Evolutionary conservation across 495 filamentous ascomycete species (phyloP), one percentile per base, ranked within the genome.

Genomic region (Pseudevernia furfuracea): DNA sequence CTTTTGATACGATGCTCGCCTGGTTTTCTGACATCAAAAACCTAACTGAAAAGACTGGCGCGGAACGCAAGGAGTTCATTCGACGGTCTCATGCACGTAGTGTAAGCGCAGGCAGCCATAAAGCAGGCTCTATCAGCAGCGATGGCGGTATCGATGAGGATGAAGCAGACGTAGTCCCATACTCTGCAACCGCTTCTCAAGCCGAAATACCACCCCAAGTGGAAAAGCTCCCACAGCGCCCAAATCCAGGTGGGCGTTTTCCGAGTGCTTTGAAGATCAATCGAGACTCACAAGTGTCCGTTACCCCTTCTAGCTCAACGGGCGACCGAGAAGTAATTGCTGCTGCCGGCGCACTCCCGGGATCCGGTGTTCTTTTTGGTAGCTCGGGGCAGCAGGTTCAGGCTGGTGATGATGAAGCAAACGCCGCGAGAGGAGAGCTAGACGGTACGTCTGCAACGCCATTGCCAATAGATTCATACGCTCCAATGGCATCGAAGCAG

Each of bases 1-100:
- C 89, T 39, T 85, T 96, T 74, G 95, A 96, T 65, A 96, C 90
- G 12, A 97, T 98, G 95, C 85, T 96, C 78, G 89, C 90, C 34
- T 96, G 93, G 94, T 96, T 91, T 73, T 86, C 90, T 52, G 94
- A 96, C 71, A 95, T 98, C 67, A 91, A 90, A 69, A 82, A 80
- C 44, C 79, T 97, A 60, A 96, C 87, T 19, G 91, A 91, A 73
- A 90, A 87, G 71, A 90, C 86, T n/a, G 90, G 92, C 34, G 89
- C 95, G 70, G 92, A 95, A 62, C 86, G 92, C 4, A 88, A 87
- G 70, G 90, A 88, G 23, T 97, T 92, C 69, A 89, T 97, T 61
- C 82, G 88, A 30, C 81, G 83, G 55, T 65, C 66, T 34, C 90
- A 93, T 69, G 84, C 85, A 25, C 84, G 91, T 39, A 91, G 86